Evolutionary conservation across 768 basidiomycete genomes (phyloP), one percentile per base, ranked within the genome.

Genomic region (Lactifluus subvellereus): DNA sequence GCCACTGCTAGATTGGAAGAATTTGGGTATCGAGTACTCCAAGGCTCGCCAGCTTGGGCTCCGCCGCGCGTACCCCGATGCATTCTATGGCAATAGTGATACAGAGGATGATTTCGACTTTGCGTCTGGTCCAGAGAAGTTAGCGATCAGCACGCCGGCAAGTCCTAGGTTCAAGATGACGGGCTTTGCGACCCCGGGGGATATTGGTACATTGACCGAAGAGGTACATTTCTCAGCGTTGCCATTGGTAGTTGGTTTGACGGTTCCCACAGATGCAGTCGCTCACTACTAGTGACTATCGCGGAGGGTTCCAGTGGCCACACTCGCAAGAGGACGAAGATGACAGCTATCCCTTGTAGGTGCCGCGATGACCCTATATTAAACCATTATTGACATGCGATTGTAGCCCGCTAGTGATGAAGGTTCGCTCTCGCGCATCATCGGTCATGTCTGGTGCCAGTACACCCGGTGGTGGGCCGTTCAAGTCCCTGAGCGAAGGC

Each of bases 1-100:
- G 54, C 96, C 96, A 16, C 75, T 99, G 60, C 79, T 99, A 63
- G 97, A 99, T 74, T 98, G 97, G 97, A 99, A 99, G 79, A 93
- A 93, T 71, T 78, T 99, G 35, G 97, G 97, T 2, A 83, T 98
- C 65, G 97, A 99, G 75, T 99, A 99, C 75, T 87, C 88, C 74
- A 99, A 98, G 79, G 90, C 93, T 30, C 79, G 97, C 47, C 94
- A 96, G 75, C 78, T 98, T 56, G 92, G 93, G 18, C 79, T 99
- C 62, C 79, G 96, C 68, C 80, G 96, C 38, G 97, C 96, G 16
- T 98, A 99, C 73, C 97, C 97, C 1, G 94, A 98, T 68, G 86
- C 89, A 59, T 98, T 97, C 78, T 82, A 86, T 68, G 85, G 84
- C 47, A 83, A 79, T 1, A 81, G 80, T 58, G 81, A 77, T 51